Evolutionary conservation across 768 basidiomycete species (phyloP).

Genomic region (Pisolithus orientalis): DNA sequence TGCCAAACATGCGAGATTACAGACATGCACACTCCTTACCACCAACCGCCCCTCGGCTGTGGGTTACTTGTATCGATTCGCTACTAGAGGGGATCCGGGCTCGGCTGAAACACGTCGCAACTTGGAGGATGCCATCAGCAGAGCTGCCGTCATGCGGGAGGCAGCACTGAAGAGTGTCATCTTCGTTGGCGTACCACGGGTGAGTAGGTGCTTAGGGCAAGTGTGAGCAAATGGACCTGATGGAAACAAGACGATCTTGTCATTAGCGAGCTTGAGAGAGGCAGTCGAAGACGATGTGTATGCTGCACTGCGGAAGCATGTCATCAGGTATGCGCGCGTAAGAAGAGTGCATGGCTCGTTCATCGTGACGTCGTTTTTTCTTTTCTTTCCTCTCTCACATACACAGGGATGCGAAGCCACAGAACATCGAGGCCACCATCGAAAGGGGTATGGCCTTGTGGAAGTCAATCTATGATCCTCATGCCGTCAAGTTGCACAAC

Average conservation of each 20-base stretch:
- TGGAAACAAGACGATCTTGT: constrained; percentile 64
- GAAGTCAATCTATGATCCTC: constrained; percentile 85
- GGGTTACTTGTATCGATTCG: constrained; percentile 77
- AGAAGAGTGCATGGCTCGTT: not conserved
- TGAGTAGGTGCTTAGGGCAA: constrained; percentile 31
- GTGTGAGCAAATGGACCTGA: not conserved
- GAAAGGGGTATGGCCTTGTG: constrained; percentile 69
- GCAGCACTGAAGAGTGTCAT: constrained; percentile 84
- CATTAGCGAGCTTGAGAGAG: constrained; percentile 68
- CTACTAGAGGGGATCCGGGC: constrained; percentile 43
- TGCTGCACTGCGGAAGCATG: constrained; percentile 55
- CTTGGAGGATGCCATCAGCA: constrained; percentile 54
- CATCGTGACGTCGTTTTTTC: constrained; percentile 5
- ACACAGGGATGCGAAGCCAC: constrained; percentile 49
- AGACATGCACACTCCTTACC: constrained; percentile 83
- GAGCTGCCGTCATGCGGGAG: constrained; percentile 83
- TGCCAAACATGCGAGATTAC: constrained; percentile 20
- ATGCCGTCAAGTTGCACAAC: constrained; percentile 81
- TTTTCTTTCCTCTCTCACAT: constrained; percentile 6
- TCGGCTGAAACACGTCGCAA: constrained; percentile 36
- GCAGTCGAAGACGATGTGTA: constrained; percentile 81
- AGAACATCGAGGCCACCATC: constrained; percentile 64
- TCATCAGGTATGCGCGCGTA: constrained; percentile 53
- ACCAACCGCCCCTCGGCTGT: constrained; percentile 75
- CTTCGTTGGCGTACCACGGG: constrained; percentile 83